Evolutionary conservation across 78 protist genomes (phyloP).

Genomic region (Dictyostelium capitatum): DNA sequence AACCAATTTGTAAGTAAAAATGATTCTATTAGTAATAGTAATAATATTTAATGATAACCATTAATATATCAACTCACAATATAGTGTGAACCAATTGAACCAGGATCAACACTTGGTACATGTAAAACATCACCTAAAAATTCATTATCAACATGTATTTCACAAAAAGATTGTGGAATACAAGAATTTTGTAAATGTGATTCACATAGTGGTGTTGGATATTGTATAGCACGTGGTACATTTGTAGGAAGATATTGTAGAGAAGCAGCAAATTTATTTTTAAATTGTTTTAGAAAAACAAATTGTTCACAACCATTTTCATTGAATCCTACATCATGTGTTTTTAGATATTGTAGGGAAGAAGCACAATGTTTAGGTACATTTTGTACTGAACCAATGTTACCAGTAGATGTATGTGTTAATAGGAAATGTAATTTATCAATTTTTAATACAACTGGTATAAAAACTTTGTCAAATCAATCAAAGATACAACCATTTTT

Average conservation of each 20-base stretch:
- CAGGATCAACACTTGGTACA: neutral
- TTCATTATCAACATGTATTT: neutral
- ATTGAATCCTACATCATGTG: conserved; percentile 20
- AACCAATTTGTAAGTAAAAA: conserved; percentile 8
- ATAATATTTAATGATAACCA: neutral
- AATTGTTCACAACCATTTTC: neutral
- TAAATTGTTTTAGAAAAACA: neutral
- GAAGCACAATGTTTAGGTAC: neutral
- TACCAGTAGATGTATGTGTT: conserved; percentile 21
- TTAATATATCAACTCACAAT: neutral
- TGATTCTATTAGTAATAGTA: too few relatives aligned
- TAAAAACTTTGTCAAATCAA: neutral
- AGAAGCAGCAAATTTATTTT: neutral
- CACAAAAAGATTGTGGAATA: neutral
- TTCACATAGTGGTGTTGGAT: conserved; percentile 25
- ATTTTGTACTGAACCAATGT: conserved; percentile 22
- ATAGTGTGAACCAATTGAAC: neutral
- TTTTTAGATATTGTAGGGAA: neutral
- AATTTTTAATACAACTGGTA: neutral
- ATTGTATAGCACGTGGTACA: neutral
- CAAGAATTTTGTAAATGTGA: conserved; percentile 48
- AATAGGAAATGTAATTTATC: conserved; percentile 7
- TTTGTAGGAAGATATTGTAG: conserved; percentile 29
- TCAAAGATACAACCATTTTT: neutral
- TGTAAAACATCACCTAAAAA: neutral